Evolutionary conservation across 805 yeast species (phyloP).

Genomic region (Cyberlindnera subsufficiens): DNA sequence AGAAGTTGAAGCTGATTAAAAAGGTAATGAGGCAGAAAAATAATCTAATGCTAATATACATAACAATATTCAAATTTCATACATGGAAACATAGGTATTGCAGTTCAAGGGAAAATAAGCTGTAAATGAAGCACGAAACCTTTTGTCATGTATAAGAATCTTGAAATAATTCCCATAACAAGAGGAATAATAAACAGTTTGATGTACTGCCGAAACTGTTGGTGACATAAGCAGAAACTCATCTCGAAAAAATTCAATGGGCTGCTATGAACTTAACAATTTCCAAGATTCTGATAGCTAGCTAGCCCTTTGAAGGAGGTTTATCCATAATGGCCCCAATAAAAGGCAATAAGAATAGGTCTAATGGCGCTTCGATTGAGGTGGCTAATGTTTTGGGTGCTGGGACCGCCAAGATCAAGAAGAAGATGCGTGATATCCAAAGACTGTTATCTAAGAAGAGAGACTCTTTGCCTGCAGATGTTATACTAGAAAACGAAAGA

Average conservation of each 20-base stretch:
- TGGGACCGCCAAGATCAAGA: constrained; percentile 56
- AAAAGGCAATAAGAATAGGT: constrained; percentile 7
- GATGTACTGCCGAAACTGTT: not conserved
- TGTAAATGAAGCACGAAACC: too few species aligned
- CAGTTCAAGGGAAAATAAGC: too few species aligned
- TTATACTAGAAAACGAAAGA: constrained; percentile 68
- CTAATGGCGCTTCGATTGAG: constrained; percentile 9
- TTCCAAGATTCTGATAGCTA: not conserved
- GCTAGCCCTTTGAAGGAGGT: not conserved
- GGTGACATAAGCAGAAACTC: not conserved
- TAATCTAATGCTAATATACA: too few species aligned
- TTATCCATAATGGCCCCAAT: constrained; percentile 13
- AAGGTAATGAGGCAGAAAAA: too few species aligned
- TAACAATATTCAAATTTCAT: too few species aligned
- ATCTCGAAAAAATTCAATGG: too few species aligned
- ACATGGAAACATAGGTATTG: too few species aligned
- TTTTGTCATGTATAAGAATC: too few species aligned
- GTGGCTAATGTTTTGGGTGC: constrained; percentile 30
- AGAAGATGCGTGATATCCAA: constrained; percentile 81
- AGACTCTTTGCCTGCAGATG: constrained; percentile 57
- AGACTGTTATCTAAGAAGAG: constrained; percentile 52
- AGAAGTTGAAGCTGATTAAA: too few species aligned
- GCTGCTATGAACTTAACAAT: too few species aligned
- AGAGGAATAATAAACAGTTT: too few species aligned
- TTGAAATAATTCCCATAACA: too few species aligned